Conservation (phyloP, 768 basidiomycete species). For the Leccinum ochraceum region DNA sequence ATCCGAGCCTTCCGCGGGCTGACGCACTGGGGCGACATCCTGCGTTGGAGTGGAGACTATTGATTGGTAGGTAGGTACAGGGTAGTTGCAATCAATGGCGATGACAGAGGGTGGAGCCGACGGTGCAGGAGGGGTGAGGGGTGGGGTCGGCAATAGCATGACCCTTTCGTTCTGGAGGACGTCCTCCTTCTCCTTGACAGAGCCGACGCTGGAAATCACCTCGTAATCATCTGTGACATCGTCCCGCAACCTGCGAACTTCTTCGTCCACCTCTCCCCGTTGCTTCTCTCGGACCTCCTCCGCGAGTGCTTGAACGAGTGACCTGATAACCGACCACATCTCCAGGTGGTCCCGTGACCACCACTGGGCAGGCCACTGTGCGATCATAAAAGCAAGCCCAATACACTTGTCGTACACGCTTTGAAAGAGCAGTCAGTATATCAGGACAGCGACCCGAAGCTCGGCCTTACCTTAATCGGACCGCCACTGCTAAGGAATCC, state of each 20-base stretch:
- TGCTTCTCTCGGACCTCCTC: constrained; percentile 63
- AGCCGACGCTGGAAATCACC: constrained; percentile 25
- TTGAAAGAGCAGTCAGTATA: constrained; percentile 4
- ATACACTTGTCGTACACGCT: constrained; percentile 27
- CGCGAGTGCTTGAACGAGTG: constrained; percentile 59
- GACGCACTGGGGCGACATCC: constrained; percentile 4
- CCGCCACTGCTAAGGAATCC: constrained; percentile 17
- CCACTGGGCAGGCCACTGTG: constrained; percentile 68
- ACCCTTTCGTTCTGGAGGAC: constrained; percentile 6
- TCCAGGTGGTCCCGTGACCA: constrained; percentile 68
- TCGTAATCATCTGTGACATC: constrained; percentile 49
- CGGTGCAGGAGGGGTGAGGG: constrained; percentile 22
- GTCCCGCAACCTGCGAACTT: constrained; percentile 49
- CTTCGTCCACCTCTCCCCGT: constrained; percentile 41
- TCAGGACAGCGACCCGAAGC: neutral
- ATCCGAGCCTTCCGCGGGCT: constrained; percentile 3
- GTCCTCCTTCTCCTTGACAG: constrained; percentile 17
- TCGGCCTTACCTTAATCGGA: constrained; percentile 22
- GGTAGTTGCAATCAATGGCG: constrained; percentile 16
- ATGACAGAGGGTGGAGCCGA: constrained; percentile 19
- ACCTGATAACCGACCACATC: constrained; percentile 56
- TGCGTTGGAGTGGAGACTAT: constrained; percentile 10
- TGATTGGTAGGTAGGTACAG: neutral
- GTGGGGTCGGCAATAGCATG: constrained; percentile 22
- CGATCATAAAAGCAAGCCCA: constrained; percentile 48